Conservation (phyloP, 2,329 filamentous ascomycete species). For the Helotiales sp. region DNA sequence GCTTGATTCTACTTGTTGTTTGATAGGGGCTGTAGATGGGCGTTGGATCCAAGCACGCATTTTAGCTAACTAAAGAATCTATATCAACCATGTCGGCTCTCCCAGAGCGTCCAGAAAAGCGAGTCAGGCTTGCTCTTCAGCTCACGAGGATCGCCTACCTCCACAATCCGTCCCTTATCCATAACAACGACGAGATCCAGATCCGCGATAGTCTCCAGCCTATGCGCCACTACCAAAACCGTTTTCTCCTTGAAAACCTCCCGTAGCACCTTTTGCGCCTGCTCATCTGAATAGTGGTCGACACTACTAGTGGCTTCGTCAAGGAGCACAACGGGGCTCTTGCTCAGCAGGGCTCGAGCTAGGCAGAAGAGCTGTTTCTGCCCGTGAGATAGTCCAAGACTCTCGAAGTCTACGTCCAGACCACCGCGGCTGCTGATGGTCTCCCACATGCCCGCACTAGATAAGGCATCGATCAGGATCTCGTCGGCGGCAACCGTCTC, state of each 20-base stretch:
- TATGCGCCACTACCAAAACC: constrained; percentile 39
- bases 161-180: no score
- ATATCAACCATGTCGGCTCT: no score
- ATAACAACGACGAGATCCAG: no score
- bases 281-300: constrained; percentile 36
- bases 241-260: constrained; percentile 35
- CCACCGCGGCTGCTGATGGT: not conserved
- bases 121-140: no score
- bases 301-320: constrained; percentile 45
- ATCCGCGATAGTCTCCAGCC: no score
- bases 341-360: constrained; percentile 44
- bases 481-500: constrained; percentile 24
- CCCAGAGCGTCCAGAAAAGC: no score
- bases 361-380: constrained; percentile 49
- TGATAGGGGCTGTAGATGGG: no score
- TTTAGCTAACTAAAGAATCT: no score
- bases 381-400: constrained; percentile 37
- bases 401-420: not conserved
- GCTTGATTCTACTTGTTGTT: no score
- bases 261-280: constrained; percentile 35
- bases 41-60: no score
- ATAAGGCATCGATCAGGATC: constrained; percentile 14
- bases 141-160: no score
- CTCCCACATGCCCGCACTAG: constrained; percentile 8
- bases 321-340: constrained; percentile 38